phyloP scores from a whole-genome alignment of 2,329 filamentous ascomycete species.

The Ophidiomyces ophidiicola region DNA sequence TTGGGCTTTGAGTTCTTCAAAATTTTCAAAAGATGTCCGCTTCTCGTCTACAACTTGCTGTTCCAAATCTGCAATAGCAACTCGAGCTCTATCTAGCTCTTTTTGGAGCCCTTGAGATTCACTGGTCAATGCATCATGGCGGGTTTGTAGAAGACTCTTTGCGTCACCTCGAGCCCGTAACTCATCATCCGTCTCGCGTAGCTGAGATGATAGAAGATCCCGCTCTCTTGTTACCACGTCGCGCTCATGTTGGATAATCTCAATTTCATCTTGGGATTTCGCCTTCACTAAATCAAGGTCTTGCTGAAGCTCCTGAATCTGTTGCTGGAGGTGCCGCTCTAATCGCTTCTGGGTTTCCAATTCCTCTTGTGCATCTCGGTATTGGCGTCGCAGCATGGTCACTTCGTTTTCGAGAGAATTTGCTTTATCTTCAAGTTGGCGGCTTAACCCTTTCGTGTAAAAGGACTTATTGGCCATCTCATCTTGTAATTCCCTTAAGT shows the following conservation, averaged over 20 bases:
- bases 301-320: constrained; percentile 30
- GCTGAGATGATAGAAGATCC: constrained; percentile 32
- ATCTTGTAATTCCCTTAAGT: constrained; percentile 54
- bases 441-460: constrained; percentile 59
- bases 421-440: constrained; percentile 62
- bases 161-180: constrained; percentile 47
- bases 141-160: constrained; percentile 56
- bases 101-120: constrained; percentile 57
- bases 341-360: constrained; percentile 34
- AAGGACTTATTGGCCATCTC: constrained; percentile 71
- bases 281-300: constrained; percentile 29
- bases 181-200: constrained; percentile 49
- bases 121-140: constrained; percentile 53
- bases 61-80: constrained; percentile 38
- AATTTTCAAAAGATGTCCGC: constrained; percentile 47
- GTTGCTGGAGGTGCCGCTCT: constrained; percentile 28
- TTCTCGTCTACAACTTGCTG: constrained; percentile 42
- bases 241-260: constrained; percentile 33
- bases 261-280: constrained; percentile 34
- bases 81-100: constrained; percentile 43
- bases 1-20: constrained; percentile 46
- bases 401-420: constrained; percentile 55
- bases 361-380: constrained; percentile 33
- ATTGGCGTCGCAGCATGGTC: constrained; percentile 39
- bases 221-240: constrained; percentile 37